Evolutionary conservation across 2,329 filamentous ascomycete species (phyloP), one percentile per base, ranked within the genome.

Genomic region (Neoarthrinium moseri): DNA sequence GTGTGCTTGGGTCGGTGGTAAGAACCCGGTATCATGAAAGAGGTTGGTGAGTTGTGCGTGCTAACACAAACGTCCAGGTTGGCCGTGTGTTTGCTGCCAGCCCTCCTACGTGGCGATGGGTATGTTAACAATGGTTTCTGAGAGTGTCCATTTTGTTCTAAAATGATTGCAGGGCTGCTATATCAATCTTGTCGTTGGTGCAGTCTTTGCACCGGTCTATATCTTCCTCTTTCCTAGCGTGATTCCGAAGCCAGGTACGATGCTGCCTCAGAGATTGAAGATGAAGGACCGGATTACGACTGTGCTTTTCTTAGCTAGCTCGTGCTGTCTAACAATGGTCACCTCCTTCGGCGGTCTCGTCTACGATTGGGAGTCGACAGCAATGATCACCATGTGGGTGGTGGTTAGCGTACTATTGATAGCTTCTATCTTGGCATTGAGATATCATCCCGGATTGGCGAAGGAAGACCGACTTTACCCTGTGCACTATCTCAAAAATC

Each of bases 161-260:
- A n/a, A n/a, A n/a, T n/a, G n/a, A n/a, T n/a, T n/a, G n/a, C n/a
- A n/a, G n/a, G n/a, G 60, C 2, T 74, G 73, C 47, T 83, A 83
- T 54, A 74, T 81, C 62, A 81, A 81, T 50, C 64, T 81, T 1
- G 61, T 74, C 36, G 67, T 73, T 1, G 77, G 63, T 4, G 70
- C 50, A 27, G 57, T 68, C 29, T 50, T 50, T 10, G 48, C 49
- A 1, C 63, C 62, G 0, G 50, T 57, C 3, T 66, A 54, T 38
- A 17, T 68, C 10, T 58, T 66, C 26, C 30, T 56, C 12, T 45
- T 70, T 1, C 65, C 64, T 0, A 37, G 48, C 2, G 24, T 56
- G 24, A 41, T 55, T 26, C 53, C 55, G 17, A 32, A 46, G 10
- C 30, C 36, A 6, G 51, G 51, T 6, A 45, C 57, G 2, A 33